A percentile compares a stretch with the other conserved stretches of the same genome.
Evolutionary conservation across 192 early-diverging fungal species (phyloP).

Genomic region (Gaertneriomyces sp.): DNA sequence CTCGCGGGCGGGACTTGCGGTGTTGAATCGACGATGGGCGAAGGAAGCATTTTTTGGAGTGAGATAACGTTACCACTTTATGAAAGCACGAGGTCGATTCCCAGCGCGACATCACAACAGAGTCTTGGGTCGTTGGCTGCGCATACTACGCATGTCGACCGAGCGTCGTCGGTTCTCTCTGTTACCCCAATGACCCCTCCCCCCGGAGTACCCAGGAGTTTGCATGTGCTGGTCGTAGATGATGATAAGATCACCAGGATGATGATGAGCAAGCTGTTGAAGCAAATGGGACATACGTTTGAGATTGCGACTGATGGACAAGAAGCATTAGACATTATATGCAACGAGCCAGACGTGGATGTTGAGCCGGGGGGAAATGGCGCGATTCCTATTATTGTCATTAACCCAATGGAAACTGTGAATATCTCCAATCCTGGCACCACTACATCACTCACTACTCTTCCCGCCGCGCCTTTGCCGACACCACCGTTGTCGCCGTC

Average conservation of each 20-base stretch:
- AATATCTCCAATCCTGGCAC: background rate
- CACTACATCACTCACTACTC: background rate
- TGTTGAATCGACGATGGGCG: slow-evolving; percentile 4
- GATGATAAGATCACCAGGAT: slow-evolving; percentile 26
- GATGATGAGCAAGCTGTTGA: slow-evolving; percentile 24
- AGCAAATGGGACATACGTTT: slow-evolving; percentile 17
- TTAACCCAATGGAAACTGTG: background rate
- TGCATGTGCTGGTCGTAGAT: slow-evolving; percentile 24
- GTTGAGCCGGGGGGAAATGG: background rate
- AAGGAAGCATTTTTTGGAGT: slow-evolving; percentile 27
- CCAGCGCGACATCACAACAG: background rate
- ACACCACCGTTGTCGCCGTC: background rate
- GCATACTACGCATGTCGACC: background rate
- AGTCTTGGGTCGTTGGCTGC: background rate
- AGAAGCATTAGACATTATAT: slow-evolving; percentile 17
- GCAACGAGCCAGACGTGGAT: background rate
- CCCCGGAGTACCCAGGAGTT: background rate
- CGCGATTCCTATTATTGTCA: background rate
- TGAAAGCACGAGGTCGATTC: background rate
- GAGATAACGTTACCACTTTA: slow-evolving; percentile 14
- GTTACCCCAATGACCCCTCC: background rate
- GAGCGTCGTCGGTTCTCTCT: background rate
- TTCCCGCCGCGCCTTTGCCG: background rate
- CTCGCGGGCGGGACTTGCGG: slow-evolving; percentile 25
- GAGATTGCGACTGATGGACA: slow-evolving; percentile 22